A percentile compares a stretch with the other conserved stretches of the same genome.
Evolutionary conservation across 23 red algal species (phyloP).

Genomic region (Gracilaria domingensis): DNA sequence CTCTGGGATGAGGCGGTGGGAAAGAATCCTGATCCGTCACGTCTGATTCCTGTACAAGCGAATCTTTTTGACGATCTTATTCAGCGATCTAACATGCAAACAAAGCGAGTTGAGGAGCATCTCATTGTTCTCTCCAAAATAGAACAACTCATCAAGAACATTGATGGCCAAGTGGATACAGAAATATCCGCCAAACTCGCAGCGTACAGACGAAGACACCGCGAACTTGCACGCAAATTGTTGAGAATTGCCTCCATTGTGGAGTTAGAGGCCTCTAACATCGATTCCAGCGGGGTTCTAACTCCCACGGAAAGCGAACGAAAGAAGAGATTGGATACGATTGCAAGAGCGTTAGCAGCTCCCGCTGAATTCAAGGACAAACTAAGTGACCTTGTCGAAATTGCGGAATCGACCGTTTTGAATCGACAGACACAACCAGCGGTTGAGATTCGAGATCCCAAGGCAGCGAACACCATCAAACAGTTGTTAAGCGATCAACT

Average conservation of each 20-base stretch:
- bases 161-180: constrained; percentile 55
- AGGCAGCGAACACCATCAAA: constrained; percentile 43
- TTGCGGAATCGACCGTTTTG: constrained; percentile 33
- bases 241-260: constrained; percentile 69
- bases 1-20: constrained; percentile 70
- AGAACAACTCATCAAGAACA: constrained; percentile 44
- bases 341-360: constrained; percentile 58
- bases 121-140: constrained; percentile 44
- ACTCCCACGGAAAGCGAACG: constrained; percentile 55
- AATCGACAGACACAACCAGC: constrained; percentile 31
- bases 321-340: constrained; percentile 52
- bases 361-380: constrained; percentile 78
- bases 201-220: constrained; percentile 71
- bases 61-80: constrained; percentile 87
- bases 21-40: constrained; percentile 78
- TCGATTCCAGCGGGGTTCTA: constrained; percentile 21
- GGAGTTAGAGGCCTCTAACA: constrained; percentile 33
- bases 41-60: constrained; percentile 83
- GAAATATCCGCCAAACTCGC: constrained; percentile 70
- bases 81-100: constrained; percentile 49
- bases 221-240: constrained; percentile 68
- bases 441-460: constrained; percentile 54
- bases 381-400: constrained; percentile 57
- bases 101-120: constrained; percentile 69
- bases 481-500: constrained; percentile 63